A percentile compares a stretch with the other conserved stretches of the same genome.
Evolutionary conservation across 1,284 basidiomycete genomes (phyloP).

Genomic region (Cystobasidiaceae sp.): DNA sequence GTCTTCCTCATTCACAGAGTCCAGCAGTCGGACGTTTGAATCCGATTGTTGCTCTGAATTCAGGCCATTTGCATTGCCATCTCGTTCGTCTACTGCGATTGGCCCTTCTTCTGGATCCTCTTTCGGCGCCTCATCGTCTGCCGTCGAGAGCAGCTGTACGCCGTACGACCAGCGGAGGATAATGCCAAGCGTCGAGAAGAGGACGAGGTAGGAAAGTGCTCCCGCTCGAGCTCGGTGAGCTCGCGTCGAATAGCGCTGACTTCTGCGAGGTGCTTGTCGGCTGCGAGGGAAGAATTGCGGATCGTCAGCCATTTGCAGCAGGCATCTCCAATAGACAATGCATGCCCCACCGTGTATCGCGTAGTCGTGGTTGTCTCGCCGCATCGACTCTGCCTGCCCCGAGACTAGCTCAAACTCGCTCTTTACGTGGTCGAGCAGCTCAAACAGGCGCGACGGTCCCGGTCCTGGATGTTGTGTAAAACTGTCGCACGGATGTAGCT

Average conservation of each 20-base stretch:
- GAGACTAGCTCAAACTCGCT: conserved; percentile 77
- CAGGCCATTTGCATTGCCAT: too few species aligned
- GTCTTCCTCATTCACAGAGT: too few species aligned
- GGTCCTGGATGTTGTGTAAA: not conserved
- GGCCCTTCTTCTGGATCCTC: conserved; percentile 14
- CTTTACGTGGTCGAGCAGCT: conserved; percentile 75
- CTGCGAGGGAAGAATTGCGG: conserved; percentile 51
- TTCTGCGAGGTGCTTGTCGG: conserved; percentile 65
- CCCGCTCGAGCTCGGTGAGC: conserved; percentile 68
- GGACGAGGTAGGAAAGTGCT: conserved; percentile 44
- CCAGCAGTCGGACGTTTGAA: too few species aligned
- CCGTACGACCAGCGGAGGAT: conserved; percentile 50
- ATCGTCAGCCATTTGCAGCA: too few species aligned
- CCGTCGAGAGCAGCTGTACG: conserved; percentile 48
- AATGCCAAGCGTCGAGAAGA: conserved; percentile 50
- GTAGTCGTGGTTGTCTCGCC: conserved; percentile 79
- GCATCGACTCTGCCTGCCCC: conserved; percentile 62
- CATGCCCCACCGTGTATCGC: conserved; percentile 71
- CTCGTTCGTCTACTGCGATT: not conserved
- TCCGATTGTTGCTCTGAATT: too few species aligned
- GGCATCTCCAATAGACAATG: not conserved
- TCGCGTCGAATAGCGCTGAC: conserved; percentile 66
- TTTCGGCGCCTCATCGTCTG: conserved; percentile 38
- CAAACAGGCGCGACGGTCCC: conserved; percentile 57
- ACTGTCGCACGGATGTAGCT: too few species aligned